phyloP scores from a whole-genome alignment of 1,284 basidiomycete species.

The Butyriboletus appendiculatus region DNA sequence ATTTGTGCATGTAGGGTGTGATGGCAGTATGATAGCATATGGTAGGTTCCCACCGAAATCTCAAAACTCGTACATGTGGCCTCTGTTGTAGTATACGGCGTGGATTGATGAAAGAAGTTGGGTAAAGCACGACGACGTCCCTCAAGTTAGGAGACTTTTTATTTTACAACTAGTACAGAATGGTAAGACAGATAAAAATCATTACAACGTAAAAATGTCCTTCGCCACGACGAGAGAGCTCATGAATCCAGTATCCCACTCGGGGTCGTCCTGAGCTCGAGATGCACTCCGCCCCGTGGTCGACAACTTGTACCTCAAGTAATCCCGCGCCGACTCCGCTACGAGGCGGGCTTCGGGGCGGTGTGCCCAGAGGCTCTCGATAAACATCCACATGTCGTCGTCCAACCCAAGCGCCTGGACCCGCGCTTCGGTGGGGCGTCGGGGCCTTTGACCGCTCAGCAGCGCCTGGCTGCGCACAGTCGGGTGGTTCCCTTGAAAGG shows the following conservation, averaged over 20 bases:
- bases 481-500: slow-evolving; percentile 18
- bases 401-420: slow-evolving; percentile 22
- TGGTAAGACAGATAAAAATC: neutral
- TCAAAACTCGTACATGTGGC: neutral
- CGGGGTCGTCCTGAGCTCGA: slow-evolving; percentile 12
- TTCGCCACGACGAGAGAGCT: slow-evolving; percentile 4
- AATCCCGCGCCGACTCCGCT: slow-evolving; percentile 24
- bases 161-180: neutral
- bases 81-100: neutral
- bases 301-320: slow-evolving; percentile 19
- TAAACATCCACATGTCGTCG: slow-evolving; percentile 30
- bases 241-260: slow-evolving; percentile 30
- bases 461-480: slow-evolving; percentile 16
- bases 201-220: slow-evolving; percentile 19
- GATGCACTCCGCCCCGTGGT: neutral
- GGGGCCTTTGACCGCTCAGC: slow-evolving; percentile 19
- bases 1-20: slow-evolving; percentile 16
- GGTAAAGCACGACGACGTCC: neutral
- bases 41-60: neutral
- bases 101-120: neutral
- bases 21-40: slow-evolving; percentile 9
- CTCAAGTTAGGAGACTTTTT: no score
- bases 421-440: slow-evolving; percentile 12
- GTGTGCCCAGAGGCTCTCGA: slow-evolving; percentile 26
- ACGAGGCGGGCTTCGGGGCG: slow-evolving; percentile 27